Base-by-base conservation (phyloP, 345 rosid genomes). In the Ceriops decandra region DNA sequence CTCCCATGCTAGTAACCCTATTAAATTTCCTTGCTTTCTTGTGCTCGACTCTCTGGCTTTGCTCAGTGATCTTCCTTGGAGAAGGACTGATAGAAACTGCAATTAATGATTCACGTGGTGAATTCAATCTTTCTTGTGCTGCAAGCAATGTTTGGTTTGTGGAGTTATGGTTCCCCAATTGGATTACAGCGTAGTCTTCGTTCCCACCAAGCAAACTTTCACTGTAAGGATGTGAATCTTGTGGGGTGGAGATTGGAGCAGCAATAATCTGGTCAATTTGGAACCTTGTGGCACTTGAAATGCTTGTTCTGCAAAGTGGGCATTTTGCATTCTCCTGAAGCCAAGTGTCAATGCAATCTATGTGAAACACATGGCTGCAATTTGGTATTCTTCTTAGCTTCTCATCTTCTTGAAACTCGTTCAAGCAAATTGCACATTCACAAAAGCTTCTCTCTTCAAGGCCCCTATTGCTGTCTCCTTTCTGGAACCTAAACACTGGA, bases 291-390 rank as follows among this genome's bases (percentile, higher is more conserved):
- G 72, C 59, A 54, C 77, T 69, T 15, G 97, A 93, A 82, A 91
- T 81, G 51, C 86, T 84, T 13, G 90, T 79, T 71, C 98, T 76
- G 74, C 97, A 93, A 49, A 93, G 79, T 5, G 97, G 97, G 64
- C 97, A 93, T 60, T 89, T 93, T 1, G 92, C 90, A 67, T 89
- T 89, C 85, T 62, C 85, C 71, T 91, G 98, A 52, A 93, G 96
- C 97, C 98, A 93, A 54, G 89, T 74, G 73, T 91, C 98, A 60
- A 93, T 87, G 82, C 96, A 93, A 66, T 93, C 97, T 1, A 93
- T 88, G 68, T 93, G 98, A 52, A 93, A 93, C 47, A 83, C 85
- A 74, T 93, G 97, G 74, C 70, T 52, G 49, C 97, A 93, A 9
- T 77, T 84, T 2, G 98, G 98, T 21, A 93, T 81, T 32, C 76